Evolutionary conservation across 441 rosid genomes (phyloP).

Genomic region (Sinapis alba): DNA sequence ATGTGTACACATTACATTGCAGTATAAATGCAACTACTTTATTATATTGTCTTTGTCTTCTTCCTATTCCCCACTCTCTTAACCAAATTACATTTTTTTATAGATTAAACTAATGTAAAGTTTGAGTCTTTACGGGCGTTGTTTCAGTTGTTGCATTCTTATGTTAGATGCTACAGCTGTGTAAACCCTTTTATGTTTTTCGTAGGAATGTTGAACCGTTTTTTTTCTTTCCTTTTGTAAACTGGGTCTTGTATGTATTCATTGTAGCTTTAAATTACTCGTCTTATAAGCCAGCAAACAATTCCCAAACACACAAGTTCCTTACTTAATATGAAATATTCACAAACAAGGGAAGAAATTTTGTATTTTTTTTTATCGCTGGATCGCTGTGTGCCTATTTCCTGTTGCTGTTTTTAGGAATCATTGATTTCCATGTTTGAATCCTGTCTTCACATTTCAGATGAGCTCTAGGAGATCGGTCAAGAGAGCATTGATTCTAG

Average conservation of each 20-base stretch:
- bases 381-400: not conserved
- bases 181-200: not conserved
- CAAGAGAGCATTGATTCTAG: constrained; percentile 36
- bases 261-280: constrained; percentile 5
- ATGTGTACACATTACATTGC: not conserved
- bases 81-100: not conserved
- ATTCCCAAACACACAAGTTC: not conserved
- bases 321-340: not conserved
- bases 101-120: not conserved
- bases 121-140: not conserved
- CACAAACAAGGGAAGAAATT: not conserved
- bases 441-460: constrained; percentile 18
- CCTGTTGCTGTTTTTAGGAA: not conserved
- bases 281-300: constrained; percentile 5
- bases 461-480: not conserved
- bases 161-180: not conserved
- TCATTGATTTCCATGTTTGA: not conserved
- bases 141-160: not conserved
- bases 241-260: not conserved
- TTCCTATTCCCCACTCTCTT: not conserved
- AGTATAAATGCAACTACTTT: not conserved
- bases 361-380: not conserved
- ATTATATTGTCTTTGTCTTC: not conserved
- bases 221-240: not conserved
- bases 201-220: not conserved